Percentiles rank a stretch among this genome's conserved stretches.
phyloP scores from a whole-genome alignment of 176 grass and related monocot species.

The Guadua angustifolia region DNA sequence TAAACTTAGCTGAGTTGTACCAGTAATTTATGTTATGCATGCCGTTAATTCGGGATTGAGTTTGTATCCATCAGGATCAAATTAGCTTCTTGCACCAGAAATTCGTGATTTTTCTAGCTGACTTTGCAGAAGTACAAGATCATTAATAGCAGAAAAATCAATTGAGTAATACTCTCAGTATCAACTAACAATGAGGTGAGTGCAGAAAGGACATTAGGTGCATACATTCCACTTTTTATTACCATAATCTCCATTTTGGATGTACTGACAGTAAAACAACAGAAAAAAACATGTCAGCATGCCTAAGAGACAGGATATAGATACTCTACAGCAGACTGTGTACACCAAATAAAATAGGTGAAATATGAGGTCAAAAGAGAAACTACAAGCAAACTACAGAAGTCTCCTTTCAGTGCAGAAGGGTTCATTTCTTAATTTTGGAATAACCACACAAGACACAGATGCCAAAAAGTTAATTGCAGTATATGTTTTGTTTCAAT shows the following conservation, averaged over 20 bases:
- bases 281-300: background rate
- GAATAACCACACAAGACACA: background rate
- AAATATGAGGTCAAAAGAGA: constrained; percentile 4
- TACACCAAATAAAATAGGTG: background rate
- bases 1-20: background rate
- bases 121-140: constrained; percentile 15
- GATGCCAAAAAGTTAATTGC: background rate
- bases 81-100: background rate
- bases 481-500: background rate
- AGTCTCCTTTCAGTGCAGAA: background rate
- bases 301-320: background rate
- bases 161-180: background rate
- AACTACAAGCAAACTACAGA: background rate
- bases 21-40: constrained; percentile 4
- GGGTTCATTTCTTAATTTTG: background rate
- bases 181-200: background rate
- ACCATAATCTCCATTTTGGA: background rate
- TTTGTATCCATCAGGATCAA: background rate
- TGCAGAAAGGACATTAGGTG: background rate
- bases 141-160: background rate
- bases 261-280: background rate
- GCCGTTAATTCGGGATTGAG: background rate
- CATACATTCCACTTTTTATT: background rate
- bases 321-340: background rate
- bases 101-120: background rate